phyloP scores from a whole-genome alignment of 768 basidiomycete genomes.

The Lactarius hatsudake region DNA sequence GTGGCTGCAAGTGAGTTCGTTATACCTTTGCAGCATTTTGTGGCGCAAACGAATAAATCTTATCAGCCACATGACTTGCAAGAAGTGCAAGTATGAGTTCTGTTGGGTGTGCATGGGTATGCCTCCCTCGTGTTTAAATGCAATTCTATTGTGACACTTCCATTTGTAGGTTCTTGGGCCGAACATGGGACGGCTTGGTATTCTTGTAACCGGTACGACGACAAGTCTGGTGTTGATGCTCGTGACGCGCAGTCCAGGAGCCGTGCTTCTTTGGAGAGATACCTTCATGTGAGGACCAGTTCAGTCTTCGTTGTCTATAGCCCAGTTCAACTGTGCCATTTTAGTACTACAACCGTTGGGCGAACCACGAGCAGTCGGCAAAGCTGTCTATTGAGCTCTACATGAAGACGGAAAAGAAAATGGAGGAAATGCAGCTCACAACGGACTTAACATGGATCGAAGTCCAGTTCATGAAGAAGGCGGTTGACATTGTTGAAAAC shows the following conservation, averaged over 20 bases:
- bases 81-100: conserved; percentile 98
- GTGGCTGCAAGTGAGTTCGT: conserved; percentile 93
- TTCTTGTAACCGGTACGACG: conserved; percentile 96
- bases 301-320: not conserved
- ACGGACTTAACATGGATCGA: conserved; percentile 97
- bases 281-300: conserved; percentile 73
- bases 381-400: conserved; percentile 92
- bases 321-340: conserved; percentile 12
- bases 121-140: conserved; percentile 26
- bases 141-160: conserved; percentile 36
- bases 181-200: conserved; percentile 99
- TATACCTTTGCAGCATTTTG: conserved; percentile 6
- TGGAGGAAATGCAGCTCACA: conserved; percentile 98
- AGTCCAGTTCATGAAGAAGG: conserved; percentile 98
- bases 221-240: conserved; percentile 82
- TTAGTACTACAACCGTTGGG: conserved; percentile 99
- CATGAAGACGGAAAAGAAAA: conserved; percentile 97
- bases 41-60: conserved; percentile 25
- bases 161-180: conserved; percentile 78
- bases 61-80: conserved; percentile 97
- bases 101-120: conserved; percentile 99
- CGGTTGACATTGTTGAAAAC: conserved; percentile 86
- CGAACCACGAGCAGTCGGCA: conserved; percentile 99
- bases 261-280: conserved; percentile 89
- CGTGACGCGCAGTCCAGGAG: conserved; percentile 90